These are phyloP conservation scores for Dactylellina drechsleri DNA, from an alignment of 2,329 filamentous ascomycete species.

Conservation along the genomic window DNA sequence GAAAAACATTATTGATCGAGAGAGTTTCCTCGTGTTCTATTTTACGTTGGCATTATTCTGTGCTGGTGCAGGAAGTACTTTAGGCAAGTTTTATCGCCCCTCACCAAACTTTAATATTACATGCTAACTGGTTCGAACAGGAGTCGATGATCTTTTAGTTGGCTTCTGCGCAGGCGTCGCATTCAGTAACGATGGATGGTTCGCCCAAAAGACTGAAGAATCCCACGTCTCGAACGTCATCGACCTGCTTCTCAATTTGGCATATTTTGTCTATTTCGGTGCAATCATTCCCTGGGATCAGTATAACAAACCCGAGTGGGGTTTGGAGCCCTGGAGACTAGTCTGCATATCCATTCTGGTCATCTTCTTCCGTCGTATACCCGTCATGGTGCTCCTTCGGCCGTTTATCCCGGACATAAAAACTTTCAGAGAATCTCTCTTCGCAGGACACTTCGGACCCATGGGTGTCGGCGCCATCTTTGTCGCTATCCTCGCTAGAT, in stretches of 20 bases:
- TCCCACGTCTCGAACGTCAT: constrained; percentile 99
- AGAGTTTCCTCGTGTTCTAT: constrained; percentile 98
- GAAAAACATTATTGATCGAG: constrained; percentile 86
- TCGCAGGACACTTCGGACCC: constrained; percentile 96
- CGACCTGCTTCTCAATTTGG: constrained; percentile 92
- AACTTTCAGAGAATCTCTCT: constrained; percentile 95
- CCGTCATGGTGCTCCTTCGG: constrained; percentile 90
- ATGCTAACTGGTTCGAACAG: constrained; percentile 20
- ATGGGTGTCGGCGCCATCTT: constrained; percentile 98
- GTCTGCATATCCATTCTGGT: constrained; percentile 95
- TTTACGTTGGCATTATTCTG: constrained; percentile 96
- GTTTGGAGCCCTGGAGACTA: constrained; percentile 85
- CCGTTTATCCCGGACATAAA: constrained; percentile 96
- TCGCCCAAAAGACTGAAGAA: constrained; percentile 96
- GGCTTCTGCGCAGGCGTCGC: constrained; percentile 93
- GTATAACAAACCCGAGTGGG: constrained; percentile 79
- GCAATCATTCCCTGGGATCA: constrained; percentile 96
- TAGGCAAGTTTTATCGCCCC: constrained; percentile 64
- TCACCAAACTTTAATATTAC: neutral
- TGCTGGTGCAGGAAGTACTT: constrained; percentile 87
- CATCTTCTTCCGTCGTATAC: constrained; percentile 93
- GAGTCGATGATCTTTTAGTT: constrained; percentile 91
- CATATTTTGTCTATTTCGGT: constrained; percentile 97
- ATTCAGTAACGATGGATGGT: constrained; percentile 99
- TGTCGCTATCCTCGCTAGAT: constrained; percentile 87